A percentile compares a stretch with the other conserved stretches of the same genome.
Evolutionary conservation across 257 asterid species (phyloP).

Genomic region (Petunia secreta): DNA sequence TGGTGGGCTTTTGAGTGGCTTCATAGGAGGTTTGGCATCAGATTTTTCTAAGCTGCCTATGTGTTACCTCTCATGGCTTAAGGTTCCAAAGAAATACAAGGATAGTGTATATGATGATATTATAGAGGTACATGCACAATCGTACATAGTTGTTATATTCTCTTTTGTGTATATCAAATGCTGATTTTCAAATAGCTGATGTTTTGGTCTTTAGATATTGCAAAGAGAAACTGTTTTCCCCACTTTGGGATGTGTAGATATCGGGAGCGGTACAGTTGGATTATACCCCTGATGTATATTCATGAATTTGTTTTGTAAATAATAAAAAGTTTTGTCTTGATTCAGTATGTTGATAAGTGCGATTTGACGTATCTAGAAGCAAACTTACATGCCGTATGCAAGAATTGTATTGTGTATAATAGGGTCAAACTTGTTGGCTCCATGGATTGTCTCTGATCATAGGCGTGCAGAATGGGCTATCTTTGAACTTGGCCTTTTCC

Average conservation of each 20-base stretch:
- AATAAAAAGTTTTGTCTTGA: neutral
- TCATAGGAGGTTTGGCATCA: too few relatives aligned
- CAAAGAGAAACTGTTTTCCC: neutral
- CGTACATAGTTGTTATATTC: slow-evolving; percentile 16
- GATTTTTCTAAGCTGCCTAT: too few relatives aligned
- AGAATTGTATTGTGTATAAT: neutral
- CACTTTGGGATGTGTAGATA: neutral
- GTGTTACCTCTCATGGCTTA: too few relatives aligned
- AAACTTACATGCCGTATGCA: neutral
- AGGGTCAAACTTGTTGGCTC: neutral
- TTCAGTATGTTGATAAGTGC: neutral
- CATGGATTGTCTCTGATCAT: neutral
- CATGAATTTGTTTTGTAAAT: neutral
- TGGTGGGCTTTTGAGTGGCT: too few relatives aligned
- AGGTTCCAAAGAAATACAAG: too few relatives aligned
- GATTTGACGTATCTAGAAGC: neutral
- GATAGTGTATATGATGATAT: too few relatives aligned
- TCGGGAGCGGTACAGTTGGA: neutral
- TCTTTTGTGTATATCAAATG: neutral
- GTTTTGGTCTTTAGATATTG: slow-evolving; percentile 3
- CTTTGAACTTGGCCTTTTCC: slow-evolving; percentile 12
- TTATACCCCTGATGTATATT: neutral
- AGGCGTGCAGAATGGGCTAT: neutral
- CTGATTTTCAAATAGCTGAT: neutral
- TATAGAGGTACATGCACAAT: neutral